Evolutionary conservation across 31 red algal species (phyloP).

Genomic region (Odonthalia washingtoniensis): DNA sequence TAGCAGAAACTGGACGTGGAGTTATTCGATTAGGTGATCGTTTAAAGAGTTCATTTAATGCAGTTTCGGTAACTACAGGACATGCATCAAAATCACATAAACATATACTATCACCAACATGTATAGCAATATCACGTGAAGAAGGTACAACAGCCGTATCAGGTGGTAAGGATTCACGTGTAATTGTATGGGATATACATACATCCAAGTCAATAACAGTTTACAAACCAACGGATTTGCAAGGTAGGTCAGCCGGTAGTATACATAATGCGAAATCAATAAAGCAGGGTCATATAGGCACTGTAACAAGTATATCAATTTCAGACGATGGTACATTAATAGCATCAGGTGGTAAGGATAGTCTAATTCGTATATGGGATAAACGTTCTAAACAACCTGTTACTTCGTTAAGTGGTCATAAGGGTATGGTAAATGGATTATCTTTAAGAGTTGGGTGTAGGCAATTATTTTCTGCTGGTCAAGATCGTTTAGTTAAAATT

Average conservation of each 20-base stretch:
- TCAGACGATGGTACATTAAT: constrained; percentile 77
- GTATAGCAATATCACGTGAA: constrained; percentile 52
- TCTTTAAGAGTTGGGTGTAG: constrained; percentile 63
- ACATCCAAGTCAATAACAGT: constrained; percentile 49
- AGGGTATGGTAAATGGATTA: constrained; percentile 67
- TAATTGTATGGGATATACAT: constrained; percentile 87
- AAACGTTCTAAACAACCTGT: constrained; percentile 54
- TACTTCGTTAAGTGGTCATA: constrained; percentile 74
- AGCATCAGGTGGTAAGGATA: constrained; percentile 81
- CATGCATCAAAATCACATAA: constrained; percentile 27
- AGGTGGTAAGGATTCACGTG: constrained; percentile 79
- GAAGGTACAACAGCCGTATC: constrained; percentile 63
- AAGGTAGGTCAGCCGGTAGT: background rate
- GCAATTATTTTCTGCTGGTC: constrained; percentile 76
- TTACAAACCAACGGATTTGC: constrained; percentile 35
- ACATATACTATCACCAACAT: constrained; percentile 79
- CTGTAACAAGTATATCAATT: constrained; percentile 73
- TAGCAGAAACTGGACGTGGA: constrained; percentile 30
- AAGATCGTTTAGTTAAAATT: constrained; percentile 86
- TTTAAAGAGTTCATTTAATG: constrained; percentile 1
- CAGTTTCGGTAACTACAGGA: background rate
- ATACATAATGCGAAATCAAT: constrained; percentile 15
- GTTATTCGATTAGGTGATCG: constrained; percentile 52
- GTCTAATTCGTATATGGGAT: constrained; percentile 91
- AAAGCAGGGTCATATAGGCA: constrained; percentile 67